Percentiles rank a stretch among this genome's conserved stretches.
phyloP scores from a whole-genome alignment of 352 stramenopile species.

The Aphanomyces cochlioides region DNA sequence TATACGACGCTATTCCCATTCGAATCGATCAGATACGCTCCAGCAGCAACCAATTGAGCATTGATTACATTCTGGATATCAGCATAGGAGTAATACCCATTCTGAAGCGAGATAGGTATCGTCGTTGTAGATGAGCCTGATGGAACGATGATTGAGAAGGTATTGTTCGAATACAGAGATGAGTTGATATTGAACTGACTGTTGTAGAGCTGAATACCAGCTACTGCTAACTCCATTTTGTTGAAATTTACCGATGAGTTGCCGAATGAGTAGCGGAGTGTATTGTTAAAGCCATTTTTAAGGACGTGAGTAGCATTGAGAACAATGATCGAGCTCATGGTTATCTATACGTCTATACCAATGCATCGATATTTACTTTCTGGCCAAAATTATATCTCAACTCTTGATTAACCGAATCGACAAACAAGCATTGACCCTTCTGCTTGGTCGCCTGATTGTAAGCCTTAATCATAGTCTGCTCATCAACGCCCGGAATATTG shows the following conservation, averaged over 20 bases:
- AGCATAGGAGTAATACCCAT: slow-evolving; percentile 33
- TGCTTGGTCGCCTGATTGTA: slow-evolving; percentile 36
- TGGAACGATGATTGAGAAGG: slow-evolving; percentile 32
- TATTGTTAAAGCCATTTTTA: slow-evolving; percentile 35
- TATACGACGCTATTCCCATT: slow-evolving; percentile 32
- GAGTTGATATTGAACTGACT: slow-evolving; percentile 35
- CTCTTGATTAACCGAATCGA: slow-evolving; percentile 28
- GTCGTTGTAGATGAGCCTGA: slow-evolving; percentile 31
- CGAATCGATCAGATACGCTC: slow-evolving; percentile 34
- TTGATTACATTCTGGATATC: slow-evolving; percentile 35
- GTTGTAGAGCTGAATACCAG: slow-evolving; percentile 35
- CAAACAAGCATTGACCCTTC: slow-evolving; percentile 34
- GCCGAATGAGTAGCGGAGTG: slow-evolving; percentile 21
- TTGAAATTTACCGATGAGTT: slow-evolving; percentile 29
- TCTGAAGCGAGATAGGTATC: slow-evolving; percentile 26
- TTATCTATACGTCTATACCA: too few relatives aligned
- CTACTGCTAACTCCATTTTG: slow-evolving; percentile 30
- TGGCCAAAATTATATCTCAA: slow-evolving; percentile 22
- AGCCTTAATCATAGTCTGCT: slow-evolving; percentile 28
- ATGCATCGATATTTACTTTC: too few relatives aligned
- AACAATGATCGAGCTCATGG: slow-evolving; percentile 17
- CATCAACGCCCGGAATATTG: slow-evolving; percentile 30
- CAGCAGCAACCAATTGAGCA: slow-evolving; percentile 22
- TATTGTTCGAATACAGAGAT: slow-evolving; percentile 29
- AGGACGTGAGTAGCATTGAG: too few relatives aligned